Base-by-base conservation (phyloP, 345 rosid genomes). In the Ceriops tagal region DNA sequence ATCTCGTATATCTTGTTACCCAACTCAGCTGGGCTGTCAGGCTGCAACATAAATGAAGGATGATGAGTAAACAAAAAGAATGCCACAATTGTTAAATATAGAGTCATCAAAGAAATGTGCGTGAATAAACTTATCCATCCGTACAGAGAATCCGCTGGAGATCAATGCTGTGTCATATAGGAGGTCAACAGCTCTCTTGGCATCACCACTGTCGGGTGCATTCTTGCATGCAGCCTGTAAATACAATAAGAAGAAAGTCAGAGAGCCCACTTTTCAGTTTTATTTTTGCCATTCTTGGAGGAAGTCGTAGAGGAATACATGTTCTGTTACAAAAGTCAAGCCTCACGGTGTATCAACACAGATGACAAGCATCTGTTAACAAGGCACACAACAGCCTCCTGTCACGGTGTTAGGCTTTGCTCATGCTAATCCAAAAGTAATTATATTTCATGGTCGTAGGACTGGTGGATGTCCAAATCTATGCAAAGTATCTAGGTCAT, bases 1-100 rank as follows among this genome's bases (percentile, higher is more conserved):
- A 96, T 92, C 81, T 96, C 97, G 15, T 96, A 92, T 64, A 96
- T 92, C 85, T 92, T 96, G 85, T 82, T 89, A 52, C 99, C 99
- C 64, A 96, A 69, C 73, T 92, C 96, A 0, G 97, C 92, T 15
- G 98, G 99, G 77, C 91, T 96, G 67, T 92, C 99, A 21, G 99
- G 99, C 99, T 95, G 88, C 78, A 73, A 61, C 5, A 61, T 65
- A 69, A 65, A 21, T 61, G 47, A 63, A 53, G 53, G 34, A 76
- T 30, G 46, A 8, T 16, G 2, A 75, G 47, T 3, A 24, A 20
- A 3, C 32, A 61, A 9, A 49, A 53, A 30, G 35, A 51, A 37
- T 20, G 10, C 37, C 24, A 43, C 16, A 13, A 2, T 13, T 43
- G 49, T 43, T 11, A 34, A 6, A 34, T 34, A 1, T 10, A 34